Percentiles rank a stretch among this genome's conserved stretches.
These are phyloP conservation scores for Globisporangium yorkense DNA, from an alignment of 352 stramenopile genomes.

Conservation along the genomic window DNA sequence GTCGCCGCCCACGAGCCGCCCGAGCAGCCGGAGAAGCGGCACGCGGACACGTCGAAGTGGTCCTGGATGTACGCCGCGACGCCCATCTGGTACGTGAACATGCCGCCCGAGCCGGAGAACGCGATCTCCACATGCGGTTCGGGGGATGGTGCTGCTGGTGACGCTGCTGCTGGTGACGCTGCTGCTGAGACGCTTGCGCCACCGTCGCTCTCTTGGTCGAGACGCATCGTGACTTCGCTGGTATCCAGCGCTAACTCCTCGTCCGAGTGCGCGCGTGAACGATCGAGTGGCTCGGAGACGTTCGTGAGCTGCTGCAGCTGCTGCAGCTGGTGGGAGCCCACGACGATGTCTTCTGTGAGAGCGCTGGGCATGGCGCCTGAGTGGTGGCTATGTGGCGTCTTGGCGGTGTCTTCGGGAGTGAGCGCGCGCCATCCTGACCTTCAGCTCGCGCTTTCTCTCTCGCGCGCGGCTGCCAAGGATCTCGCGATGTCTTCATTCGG, in stretches of 20 bases:
- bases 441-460: no score
- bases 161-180: background rate
- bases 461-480: background rate
- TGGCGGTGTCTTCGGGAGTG: background rate
- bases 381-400: background rate
- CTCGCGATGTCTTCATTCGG: background rate
- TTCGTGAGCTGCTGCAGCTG: background rate
- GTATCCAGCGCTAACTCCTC: background rate
- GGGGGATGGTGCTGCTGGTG: conserved; percentile 12
- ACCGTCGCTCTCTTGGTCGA: background rate
- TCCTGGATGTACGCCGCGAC: conserved; percentile 65
- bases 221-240: conserved; percentile 1
- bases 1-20: conserved; percentile 34
- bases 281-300: background rate
- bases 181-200: background rate
- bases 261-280: background rate
- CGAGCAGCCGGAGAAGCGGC: conserved; percentile 36
- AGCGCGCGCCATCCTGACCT: background rate
- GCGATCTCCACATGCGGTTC: conserved; percentile 48
- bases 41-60: conserved; percentile 39
- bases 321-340: background rate
- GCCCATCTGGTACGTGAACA: conserved; percentile 76
- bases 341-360: background rate
- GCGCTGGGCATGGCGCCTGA: background rate
- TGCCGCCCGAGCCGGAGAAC: conserved; percentile 58